phyloP scores from a whole-genome alignment of 1,139 yeast genomes.

The Geotrichum reessii region DNA sequence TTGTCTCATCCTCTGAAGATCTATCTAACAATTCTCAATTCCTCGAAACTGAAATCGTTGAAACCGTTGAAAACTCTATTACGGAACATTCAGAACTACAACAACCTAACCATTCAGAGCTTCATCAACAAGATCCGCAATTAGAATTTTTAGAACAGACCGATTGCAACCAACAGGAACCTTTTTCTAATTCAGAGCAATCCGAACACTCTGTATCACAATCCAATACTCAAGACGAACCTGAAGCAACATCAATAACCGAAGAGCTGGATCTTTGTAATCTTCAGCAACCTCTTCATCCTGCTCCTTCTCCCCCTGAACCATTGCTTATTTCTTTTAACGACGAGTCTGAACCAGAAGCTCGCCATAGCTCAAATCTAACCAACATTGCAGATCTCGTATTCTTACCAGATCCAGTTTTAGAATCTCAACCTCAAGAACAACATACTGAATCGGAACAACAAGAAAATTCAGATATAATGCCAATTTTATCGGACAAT shows the following conservation, averaged over 20 bases:
- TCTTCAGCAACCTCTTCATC: background rate
- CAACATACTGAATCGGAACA: background rate
- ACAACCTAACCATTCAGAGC: background rate
- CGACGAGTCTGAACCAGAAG: background rate
- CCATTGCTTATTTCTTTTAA: background rate
- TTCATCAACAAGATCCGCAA: background rate
- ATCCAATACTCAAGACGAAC: background rate
- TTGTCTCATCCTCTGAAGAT: background rate
- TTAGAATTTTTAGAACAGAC: background rate
- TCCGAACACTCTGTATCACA: background rate
- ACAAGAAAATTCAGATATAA: background rate
- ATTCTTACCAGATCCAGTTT: background rate
- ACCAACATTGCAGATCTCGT: conserved; percentile 1
- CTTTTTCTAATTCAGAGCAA: background rate
- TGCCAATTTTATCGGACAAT: background rate
- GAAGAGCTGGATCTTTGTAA: too few species aligned
- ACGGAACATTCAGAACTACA: background rate
- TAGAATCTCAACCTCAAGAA: background rate
- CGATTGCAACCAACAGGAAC: background rate
- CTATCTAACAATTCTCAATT: background rate
- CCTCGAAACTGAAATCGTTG: too few species aligned
- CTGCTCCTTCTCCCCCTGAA: background rate
- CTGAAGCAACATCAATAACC: background rate
- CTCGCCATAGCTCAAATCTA: background rate
- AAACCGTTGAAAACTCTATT: background rate